phyloP scores from a whole-genome alignment of 2,329 filamentous ascomycete genomes.

The Boeremia exigua region DNA sequence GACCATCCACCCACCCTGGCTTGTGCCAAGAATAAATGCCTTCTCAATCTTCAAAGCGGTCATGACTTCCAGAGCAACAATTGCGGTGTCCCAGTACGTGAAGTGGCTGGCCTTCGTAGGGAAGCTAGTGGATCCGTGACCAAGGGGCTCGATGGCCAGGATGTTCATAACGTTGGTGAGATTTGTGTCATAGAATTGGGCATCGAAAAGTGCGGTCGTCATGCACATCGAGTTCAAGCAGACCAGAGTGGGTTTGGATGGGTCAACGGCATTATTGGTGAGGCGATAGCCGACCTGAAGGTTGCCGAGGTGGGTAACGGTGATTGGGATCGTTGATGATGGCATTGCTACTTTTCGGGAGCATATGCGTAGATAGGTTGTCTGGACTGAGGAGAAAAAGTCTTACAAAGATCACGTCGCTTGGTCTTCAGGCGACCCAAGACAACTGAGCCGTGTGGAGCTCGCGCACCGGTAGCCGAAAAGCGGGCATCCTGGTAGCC shows the following conservation, averaged over 20 bases:
- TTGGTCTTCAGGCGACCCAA: constrained; percentile 5
- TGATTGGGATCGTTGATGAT: constrained; percentile 8
- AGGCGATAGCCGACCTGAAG: constrained; percentile 21
- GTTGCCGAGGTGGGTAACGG: constrained; percentile 17
- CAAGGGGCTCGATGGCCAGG: constrained; percentile 59
- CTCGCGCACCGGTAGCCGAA: constrained; percentile 13
- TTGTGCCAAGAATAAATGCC: constrained; percentile 11
- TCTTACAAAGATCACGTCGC: background rate
- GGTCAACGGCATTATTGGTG: constrained; percentile 11
- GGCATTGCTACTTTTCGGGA: constrained; percentile 1
- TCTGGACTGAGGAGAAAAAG: background rate
- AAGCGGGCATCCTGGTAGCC: constrained; percentile 6
- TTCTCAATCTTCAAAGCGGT: constrained; percentile 1
- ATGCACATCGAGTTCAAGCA: constrained; percentile 25
- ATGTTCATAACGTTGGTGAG: constrained; percentile 53
- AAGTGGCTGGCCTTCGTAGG: constrained; percentile 15
- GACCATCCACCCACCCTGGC: constrained; percentile 16
- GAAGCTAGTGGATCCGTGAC: constrained; percentile 55
- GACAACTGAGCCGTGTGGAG: constrained; percentile 9
- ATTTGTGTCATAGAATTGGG: constrained; percentile 46
- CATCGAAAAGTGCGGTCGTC: constrained; percentile 16
- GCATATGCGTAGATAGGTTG: background rate
- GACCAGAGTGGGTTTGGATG: constrained; percentile 12
- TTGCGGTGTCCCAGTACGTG: constrained; percentile 18
- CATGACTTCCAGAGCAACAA: constrained; percentile 15